Evolutionary conservation across 148 eudicot species (phyloP), one percentile per base, ranked within the genome.

Genomic region (Fagopyrum tataricum): DNA sequence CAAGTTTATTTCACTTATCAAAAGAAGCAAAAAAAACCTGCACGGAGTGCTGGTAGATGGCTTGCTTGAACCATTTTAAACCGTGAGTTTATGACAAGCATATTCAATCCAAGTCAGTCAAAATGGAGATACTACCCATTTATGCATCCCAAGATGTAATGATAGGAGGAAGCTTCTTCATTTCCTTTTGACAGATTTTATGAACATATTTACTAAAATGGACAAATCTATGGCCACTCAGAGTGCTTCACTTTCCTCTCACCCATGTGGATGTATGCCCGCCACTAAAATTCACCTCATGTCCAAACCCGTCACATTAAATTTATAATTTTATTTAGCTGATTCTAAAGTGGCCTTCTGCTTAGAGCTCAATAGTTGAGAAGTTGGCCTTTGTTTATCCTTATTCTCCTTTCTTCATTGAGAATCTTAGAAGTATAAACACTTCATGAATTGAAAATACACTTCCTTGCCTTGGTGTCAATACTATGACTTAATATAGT

Each of bases 141-240:
- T 61, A 61, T 61, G 67, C 67, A 61, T 61, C 67, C 23, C 41
- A 61, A 61, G 15, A 61, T 61, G 42, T 13, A 12, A 61, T 13
- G 5, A 21, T 58, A 58, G 17, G 17, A 61, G 6, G 41, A 26
- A 61, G 41, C 40, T 5, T 1, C 17, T 61, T 13, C 67, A 61
- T 61, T 61, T 58, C 13, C 67, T 26, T 31, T 26, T 26, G 3
- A 61, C 31, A 31, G 26, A 61, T 61, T 61, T 26, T 13, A 26
- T 21, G 40, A 61, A 6, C 41, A 58, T 61, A 24, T 24, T 61
- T 41, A 23, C 13, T 12, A 31, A 26, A 17, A 61, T 61, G 40
- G 41, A 61, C 31, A 61, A 61, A 61, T 61, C 40, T 61, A 61
- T 12, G n/a, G 67, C 67, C 15, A 26, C 67, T 31, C 5, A 21